phyloP scores from a whole-genome alignment of 2,329 filamentous ascomycete species.

The Coniosporium tulheliwenetii region DNA sequence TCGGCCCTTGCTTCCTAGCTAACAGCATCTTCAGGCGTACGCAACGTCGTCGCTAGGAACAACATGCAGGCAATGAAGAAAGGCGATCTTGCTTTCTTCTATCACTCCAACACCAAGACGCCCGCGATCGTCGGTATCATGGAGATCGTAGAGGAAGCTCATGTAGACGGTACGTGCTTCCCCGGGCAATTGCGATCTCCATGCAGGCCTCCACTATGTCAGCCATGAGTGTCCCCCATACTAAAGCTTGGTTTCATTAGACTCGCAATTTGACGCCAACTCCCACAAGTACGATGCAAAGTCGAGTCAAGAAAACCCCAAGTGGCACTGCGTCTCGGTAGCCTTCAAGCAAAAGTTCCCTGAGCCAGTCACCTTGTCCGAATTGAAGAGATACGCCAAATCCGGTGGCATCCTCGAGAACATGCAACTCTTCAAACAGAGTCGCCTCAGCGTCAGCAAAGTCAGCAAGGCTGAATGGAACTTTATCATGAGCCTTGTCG shows the following conservation, averaged over 20 bases:
- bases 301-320: constrained; percentile 51
- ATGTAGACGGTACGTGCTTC: constrained; percentile 50
- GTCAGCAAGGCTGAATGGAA: constrained; percentile 52
- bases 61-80: constrained; percentile 84
- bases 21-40: constrained; percentile 22
- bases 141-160: constrained; percentile 76
- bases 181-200: too few relatives aligned
- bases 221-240: neutral
- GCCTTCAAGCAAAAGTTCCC: constrained; percentile 72
- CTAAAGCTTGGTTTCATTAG: constrained; percentile 18
- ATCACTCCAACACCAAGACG: constrained; percentile 84
- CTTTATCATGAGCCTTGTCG: constrained; percentile 39
- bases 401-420: constrained; percentile 43
- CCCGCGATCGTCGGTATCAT: constrained; percentile 79
- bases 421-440: constrained; percentile 73
- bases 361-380: constrained; percentile 51
- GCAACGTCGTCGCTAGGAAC: constrained; percentile 52
- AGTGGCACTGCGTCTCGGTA: constrained; percentile 84
- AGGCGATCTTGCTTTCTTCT: constrained; percentile 90
- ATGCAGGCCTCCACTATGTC: too few relatives aligned
- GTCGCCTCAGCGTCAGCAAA: constrained; percentile 65
- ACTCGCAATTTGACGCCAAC: constrained; percentile 53
- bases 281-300: constrained; percentile 75
- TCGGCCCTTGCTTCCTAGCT: constrained; percentile 4
- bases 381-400: constrained; percentile 50